Evolutionary conservation across 2,329 filamentous ascomycete genomes (phyloP), one percentile per base, ranked within the genome.

Genomic region (Blastomyces silverae): DNA sequence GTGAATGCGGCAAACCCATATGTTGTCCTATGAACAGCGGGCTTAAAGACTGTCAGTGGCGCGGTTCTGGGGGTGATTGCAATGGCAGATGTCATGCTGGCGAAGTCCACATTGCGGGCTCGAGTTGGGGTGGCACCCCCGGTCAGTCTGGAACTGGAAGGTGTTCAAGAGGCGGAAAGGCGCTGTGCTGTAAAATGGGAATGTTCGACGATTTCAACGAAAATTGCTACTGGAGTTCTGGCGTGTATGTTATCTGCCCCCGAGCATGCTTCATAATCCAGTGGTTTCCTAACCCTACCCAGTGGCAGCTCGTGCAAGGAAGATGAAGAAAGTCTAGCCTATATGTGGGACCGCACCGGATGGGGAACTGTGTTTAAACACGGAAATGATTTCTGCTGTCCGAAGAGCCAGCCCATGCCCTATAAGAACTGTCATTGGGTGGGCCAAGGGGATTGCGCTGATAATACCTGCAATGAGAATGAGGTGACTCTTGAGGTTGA

Each of bases 71-170:
- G 42, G 57, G 39, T 34, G 52, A 67, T 37, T 68, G 67, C 37
- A 68, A 68, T 37, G 66, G 67, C 10, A 64, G 65, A 20, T 68
- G 67, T 20, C 67, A 68, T 48, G 59, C 62, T 28, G 67, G 67
- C 17, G 67, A 68, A 44, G 67, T 67, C 8, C 17, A 42, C 17
- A 61, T 61, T 61, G 34, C 34, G 10, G 20, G 34, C 13, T 61
- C 58, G n/a, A 59, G 56, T 34, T 59, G 56, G 56, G 56, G 56
- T 13, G 56, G 56, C 34, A 59, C 58, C 20, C 58, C 58, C 31
- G 58, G 58, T 37, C 15, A 61, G 28, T 61, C 37, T 8, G 58
- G 58, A 22, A 61, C 58, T 1, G 37, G 37, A 3, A 61, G 25
- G 17, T 61, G 58, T 39, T 25, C n/a, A 25, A 7, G 58, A 25